Evolutionary conservation across 2,329 filamentous ascomycete genomes (phyloP), one percentile per base, ranked within the genome.

Genomic region (Fusarium albosuccineum): DNA sequence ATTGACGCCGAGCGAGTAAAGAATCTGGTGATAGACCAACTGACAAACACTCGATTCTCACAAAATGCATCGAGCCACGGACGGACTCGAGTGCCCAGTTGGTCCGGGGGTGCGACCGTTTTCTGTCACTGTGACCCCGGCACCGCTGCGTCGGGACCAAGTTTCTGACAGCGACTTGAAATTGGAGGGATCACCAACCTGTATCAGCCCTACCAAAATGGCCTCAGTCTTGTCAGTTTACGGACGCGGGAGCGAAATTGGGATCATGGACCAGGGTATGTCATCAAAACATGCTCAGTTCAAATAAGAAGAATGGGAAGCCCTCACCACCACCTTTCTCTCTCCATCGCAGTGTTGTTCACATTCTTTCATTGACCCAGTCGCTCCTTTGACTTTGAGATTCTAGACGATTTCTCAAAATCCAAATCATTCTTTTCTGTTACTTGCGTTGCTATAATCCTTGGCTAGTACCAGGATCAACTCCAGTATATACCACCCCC

Each of bases 171-270:
- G 45, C 49, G 50, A 56, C 55, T 41, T 50, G 64, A 73, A 71
- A 73, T 73, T 73, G 67, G 62, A 73, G 51, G 71, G 68, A 65
- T 60, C 46, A 36, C n/a, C 36, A 51, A 52, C 42, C 13, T 67
- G 71, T 71, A 46, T 71, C 71, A 73, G 71, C 71, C 71, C 68
- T 73, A 72, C 64, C 42, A 17, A 51, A 72, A 67, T 66, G 70
- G 66, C 66, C 66, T 73, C 64, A 70, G 69, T 58, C 11, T 37
- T 54, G 16, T 9, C 29, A 40, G 17, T 50, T 51, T 46, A 49
- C 22, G 17, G n/a, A 33, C 26, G 29, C 63, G 46, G 37, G 57
- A 57, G 33, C 52, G 60, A 69, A 36, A 72, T 67, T 72, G 46
- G 39, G 9, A 27, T 16, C 22, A 5, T 33, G 22, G 50, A 62